Base-by-base conservation (phyloP, 306 rosid species). In the Begonia peltatifolia region DNA sequence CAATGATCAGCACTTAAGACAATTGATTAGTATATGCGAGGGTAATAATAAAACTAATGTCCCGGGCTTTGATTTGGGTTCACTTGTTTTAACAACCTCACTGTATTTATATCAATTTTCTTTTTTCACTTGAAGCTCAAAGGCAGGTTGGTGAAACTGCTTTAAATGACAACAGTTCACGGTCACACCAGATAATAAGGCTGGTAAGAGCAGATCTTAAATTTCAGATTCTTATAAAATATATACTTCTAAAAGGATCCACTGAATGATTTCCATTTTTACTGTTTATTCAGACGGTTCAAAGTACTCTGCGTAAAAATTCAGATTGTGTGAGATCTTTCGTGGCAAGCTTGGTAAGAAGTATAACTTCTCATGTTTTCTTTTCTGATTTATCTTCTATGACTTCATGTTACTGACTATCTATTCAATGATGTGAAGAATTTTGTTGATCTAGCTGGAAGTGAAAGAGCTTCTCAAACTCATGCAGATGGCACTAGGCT, bases 131-230 rank as follows among this genome's bases (percentile, higher is more conserved):
- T 69, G 65, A 70, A 92, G 94, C 99, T 54, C 99, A 92, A 84
- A 77, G 99, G 79, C 99, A 92, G 71, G 99, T 92, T 25, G 99
- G 99, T 5, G 99, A 92, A 77, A 92, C 99, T 55, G 96, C 99
- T 54, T 76, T 92, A 41, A 92, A 92, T 61, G 99, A 92, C 65
- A 81, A 61, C 66, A 92, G 99, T 68, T 92, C 99, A 2, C 82
- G 99, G 67, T 87, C 96, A 52, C 99, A 92, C 82, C 99, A 87
- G 76, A 92, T 92, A 63, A 92, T 92, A 70, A 79, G 99, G 64
- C 73, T 92, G 93, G 96, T 92, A 47, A 67, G 83, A 54, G 48
- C 48, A 30, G 38, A 52, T 14, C 55, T 52, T 22, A 54, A 30
- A 30, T 30, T 5, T 30, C 38, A 30, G 38, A 30, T 30, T 30